These are phyloP conservation scores for Podospora comata DNA, from an alignment of 495 filamentous ascomycete species.

Conservation along the genomic window DNA sequence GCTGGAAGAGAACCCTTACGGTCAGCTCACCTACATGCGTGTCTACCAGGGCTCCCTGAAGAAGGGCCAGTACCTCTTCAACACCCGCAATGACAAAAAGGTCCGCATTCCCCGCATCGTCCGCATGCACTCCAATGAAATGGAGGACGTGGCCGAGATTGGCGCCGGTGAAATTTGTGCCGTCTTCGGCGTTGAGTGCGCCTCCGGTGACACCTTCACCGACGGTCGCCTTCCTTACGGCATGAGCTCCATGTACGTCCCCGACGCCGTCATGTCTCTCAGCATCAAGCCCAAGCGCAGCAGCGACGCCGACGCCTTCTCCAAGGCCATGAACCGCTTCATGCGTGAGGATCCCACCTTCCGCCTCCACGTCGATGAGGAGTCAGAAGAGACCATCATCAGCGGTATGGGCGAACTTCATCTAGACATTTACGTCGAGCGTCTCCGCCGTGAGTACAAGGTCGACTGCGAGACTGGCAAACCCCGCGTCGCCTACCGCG, in stretches of 20 bases:
- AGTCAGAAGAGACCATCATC: slow-evolving; percentile 94
- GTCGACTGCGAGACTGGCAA: slow-evolving; percentile 94
- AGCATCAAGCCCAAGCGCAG: slow-evolving; percentile 95
- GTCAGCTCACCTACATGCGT: slow-evolving; percentile 96
- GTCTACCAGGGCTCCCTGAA: slow-evolving; percentile 93
- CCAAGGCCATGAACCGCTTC: slow-evolving; percentile 98
- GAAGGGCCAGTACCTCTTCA: slow-evolving; percentile 88
- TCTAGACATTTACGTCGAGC: slow-evolving; percentile 96
- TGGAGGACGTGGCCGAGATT: slow-evolving; percentile 93
- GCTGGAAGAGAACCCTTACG: slow-evolving; percentile 97
- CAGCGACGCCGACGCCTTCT: slow-evolving; percentile 92
- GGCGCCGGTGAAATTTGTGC: slow-evolving; percentile 97
- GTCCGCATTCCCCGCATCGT: slow-evolving; percentile 97
- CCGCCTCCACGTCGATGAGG: slow-evolving; percentile 84
- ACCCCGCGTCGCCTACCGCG: slow-evolving; percentile 95
- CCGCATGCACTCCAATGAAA: slow-evolving; percentile 99
- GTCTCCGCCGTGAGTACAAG: slow-evolving; percentile 95
- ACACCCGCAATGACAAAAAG: slow-evolving; percentile 90
- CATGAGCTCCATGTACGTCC: slow-evolving; percentile 99
- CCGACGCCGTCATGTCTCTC: slow-evolving; percentile 95
- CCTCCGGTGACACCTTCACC: slow-evolving; percentile 97
- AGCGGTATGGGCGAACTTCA: slow-evolving; percentile 98
- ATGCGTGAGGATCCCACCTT: slow-evolving; percentile 98
- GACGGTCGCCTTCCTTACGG: slow-evolving; percentile 89
- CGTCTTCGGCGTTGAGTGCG: slow-evolving; percentile 97